Percentiles rank a stretch among this genome's conserved stretches.
These are phyloP conservation scores for Rubus parviflorus DNA, from an alignment of 306 rosid species.

Conservation along the genomic window DNA sequence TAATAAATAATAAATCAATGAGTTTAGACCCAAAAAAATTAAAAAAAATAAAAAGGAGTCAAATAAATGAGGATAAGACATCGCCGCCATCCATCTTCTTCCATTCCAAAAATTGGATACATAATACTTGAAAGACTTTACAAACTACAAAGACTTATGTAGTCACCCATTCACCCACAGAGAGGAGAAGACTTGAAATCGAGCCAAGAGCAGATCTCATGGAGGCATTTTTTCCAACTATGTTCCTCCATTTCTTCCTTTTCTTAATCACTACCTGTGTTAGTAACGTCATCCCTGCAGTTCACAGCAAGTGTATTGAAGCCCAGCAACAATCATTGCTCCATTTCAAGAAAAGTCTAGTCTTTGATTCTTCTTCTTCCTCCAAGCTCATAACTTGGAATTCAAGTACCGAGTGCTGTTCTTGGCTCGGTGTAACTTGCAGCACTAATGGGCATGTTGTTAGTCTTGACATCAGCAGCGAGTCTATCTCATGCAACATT, in stretches of 20 bases:
- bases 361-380: neutral
- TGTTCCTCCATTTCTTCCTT: neutral
- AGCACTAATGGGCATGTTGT: neutral
- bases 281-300: neutral
- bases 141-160: too few species aligned
- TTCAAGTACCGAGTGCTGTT: neutral
- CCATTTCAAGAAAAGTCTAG: neutral
- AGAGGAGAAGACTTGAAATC: neutral
- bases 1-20: too few species aligned
- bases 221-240: neutral
- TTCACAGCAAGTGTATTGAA: neutral
- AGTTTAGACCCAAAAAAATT: too few species aligned
- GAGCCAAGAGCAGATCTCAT: neutral
- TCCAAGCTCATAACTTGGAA: neutral
- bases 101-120: neutral
- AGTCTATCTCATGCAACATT: neutral
- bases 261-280: neutral
- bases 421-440: neutral
- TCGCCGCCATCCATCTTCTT: too few species aligned
- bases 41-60: too few species aligned
- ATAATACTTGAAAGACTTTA: neutral
- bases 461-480: neutral
- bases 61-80: too few species aligned
- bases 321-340: neutral
- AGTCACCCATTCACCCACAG: neutral